Evolutionary conservation across 495 filamentous ascomycete species (phyloP).

Genomic region (Penicillium diatomitis): DNA sequence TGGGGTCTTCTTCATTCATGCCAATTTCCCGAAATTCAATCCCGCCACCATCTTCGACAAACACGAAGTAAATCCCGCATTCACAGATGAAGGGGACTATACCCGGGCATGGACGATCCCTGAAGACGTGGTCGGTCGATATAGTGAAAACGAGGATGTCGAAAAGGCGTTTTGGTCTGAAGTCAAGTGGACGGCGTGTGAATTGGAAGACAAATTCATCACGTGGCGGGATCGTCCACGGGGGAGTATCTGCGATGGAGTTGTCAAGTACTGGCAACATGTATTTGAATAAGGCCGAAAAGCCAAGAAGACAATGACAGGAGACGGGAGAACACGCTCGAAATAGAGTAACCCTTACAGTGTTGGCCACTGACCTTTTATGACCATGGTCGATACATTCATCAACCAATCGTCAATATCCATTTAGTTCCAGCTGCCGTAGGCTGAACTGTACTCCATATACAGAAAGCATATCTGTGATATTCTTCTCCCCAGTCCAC

Average conservation of each 20-base stretch:
- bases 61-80: conserved; percentile 26
- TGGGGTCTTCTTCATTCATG: conserved; percentile 36
- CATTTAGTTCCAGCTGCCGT: too few relatives aligned
- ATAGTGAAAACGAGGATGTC: conserved; percentile 30
- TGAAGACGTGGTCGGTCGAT: conserved; percentile 25
- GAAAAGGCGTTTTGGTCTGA: conserved; percentile 44
- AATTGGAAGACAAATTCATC: conserved; percentile 32
- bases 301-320: too few relatives aligned
- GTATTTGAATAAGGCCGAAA: conserved; percentile 6
- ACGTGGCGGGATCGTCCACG: conserved; percentile 19
- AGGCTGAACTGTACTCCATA: too few relatives aligned
- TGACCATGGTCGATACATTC: too few relatives aligned
- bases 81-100: conserved; percentile 26
- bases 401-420: too few relatives aligned
- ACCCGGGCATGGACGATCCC: conserved; percentile 37
- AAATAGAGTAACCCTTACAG: too few relatives aligned
- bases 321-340: too few relatives aligned
- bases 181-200: conserved; percentile 38
- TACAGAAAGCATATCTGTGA: too few relatives aligned
- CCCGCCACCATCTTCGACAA: conserved; percentile 33
- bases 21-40: conserved; percentile 38
- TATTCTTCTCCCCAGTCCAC: too few relatives aligned
- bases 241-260: conserved; percentile 21
- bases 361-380: too few relatives aligned
- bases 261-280: conserved; percentile 14